Base-by-base conservation (phyloP, 2,329 filamentous ascomycete genomes). In the Alternaria rosae region DNA sequence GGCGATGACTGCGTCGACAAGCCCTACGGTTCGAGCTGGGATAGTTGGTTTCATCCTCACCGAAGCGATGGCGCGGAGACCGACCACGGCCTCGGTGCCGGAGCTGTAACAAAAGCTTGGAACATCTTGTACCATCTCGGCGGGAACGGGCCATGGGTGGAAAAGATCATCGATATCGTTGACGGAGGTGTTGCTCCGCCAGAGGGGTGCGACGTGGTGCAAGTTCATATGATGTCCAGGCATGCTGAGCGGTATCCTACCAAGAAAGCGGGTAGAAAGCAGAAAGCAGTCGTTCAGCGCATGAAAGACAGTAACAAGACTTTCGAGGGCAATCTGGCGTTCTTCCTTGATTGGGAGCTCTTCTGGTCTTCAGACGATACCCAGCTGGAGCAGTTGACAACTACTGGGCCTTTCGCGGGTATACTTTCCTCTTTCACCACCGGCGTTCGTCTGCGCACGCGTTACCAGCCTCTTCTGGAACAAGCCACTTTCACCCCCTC, bases 161-260 rank as follows among this genome's bases (percentile, higher is more conserved):
- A 84, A 53, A 86, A 85, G 65, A 64, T 76, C 2, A 73, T 80
- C 42, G 80, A 81, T 38, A 70, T 81, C 3, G 72, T 82, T 13
- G 76, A 77, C 12, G 76, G 76, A 8, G 81, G 80, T 5, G 78
- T 84, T 48, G 78, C 75, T 1, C 71, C 82, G 5, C 86, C 86
- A 0, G 71, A 79, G 6, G 81, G 81, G 3, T 88, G 86, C 67
- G 70, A 74, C 15, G 79, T 88, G 7, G 83, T 87, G 59, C 85
- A 88, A 70, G 82, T 87, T n/a, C 86, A 88, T 73, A 85, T 88
- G 85, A 84, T 88, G 78, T 85, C 86, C 20, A 81, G 86, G 42
- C 86, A 88, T 77, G 84, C 80, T 21, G 86, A 87, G 70, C 78
- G 86, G 69, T 88, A 87, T 74, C 86, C 86, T 1, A 88, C 86